A percentile compares a stretch with the other conserved stretches of the same genome.
Evolutionary conservation across 331 rosid genomes (phyloP).

Genomic region (Acacia pycnantha): DNA sequence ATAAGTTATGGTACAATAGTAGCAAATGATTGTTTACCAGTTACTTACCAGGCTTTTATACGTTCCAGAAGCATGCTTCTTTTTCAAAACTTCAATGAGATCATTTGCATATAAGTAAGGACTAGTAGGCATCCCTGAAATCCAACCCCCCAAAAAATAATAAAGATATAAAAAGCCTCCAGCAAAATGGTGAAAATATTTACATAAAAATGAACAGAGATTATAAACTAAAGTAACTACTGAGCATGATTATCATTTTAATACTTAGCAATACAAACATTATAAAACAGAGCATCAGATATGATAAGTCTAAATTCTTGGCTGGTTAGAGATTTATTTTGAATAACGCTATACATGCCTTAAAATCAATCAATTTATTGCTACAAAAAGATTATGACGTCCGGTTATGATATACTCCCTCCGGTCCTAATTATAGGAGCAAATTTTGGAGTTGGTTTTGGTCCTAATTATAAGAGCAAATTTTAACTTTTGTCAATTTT

Average conservation of each 20-base stretch:
- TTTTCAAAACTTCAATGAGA: slow-evolving; percentile 77
- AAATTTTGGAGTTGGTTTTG: too few relatives aligned
- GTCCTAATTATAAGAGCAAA: too few relatives aligned
- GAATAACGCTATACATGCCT: not conserved
- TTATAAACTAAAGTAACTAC: not conserved
- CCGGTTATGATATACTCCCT: not conserved
- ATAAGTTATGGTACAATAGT: slow-evolving; percentile 8
- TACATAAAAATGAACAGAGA: not conserved
- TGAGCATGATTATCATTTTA: not conserved
- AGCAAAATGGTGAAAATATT: slow-evolving; percentile 1
- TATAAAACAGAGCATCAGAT: not conserved
- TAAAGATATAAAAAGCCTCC: not conserved
- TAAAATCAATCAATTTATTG: slow-evolving; percentile 9
- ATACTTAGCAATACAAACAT: not conserved
- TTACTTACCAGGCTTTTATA: slow-evolving; percentile 71
- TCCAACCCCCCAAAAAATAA: slow-evolving; percentile 3
- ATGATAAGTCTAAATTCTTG: slow-evolving; percentile 11
- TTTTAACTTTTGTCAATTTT: too few relatives aligned
- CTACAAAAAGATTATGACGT: not conserved
- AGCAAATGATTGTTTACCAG: slow-evolving; percentile 17
- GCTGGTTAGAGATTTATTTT: slow-evolving; percentile 1
- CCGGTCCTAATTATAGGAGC: too few relatives aligned
- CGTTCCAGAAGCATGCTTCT: slow-evolving; percentile 81
- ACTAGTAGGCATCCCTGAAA: slow-evolving; percentile 78
- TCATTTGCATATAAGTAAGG: slow-evolving; percentile 76